Evolutionary conservation across 495 filamentous ascomycete species (phyloP).

Genomic region (Penicillium subrubescens): DNA sequence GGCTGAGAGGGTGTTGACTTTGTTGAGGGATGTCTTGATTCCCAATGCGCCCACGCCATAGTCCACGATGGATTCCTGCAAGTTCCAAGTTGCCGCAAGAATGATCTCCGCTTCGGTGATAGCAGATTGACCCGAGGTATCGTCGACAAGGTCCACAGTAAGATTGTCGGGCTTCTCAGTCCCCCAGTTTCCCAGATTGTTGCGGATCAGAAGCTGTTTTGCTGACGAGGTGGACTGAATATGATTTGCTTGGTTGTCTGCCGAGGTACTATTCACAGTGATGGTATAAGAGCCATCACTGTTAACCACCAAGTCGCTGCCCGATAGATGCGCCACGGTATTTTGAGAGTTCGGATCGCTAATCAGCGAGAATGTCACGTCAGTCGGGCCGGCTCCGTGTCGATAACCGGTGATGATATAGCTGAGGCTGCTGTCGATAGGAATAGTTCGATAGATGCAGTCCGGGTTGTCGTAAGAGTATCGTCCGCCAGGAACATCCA

Average conservation of each 20-base stretch:
- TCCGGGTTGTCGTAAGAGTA: constrained; percentile 25
- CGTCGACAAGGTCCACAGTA: constrained; percentile 6
- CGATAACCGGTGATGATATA: constrained; percentile 16
- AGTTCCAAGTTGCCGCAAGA: constrained; percentile 7
- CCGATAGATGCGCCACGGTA: constrained; percentile 9
- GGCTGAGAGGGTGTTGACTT: constrained; percentile 13
- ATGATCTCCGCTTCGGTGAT: constrained; percentile 6
- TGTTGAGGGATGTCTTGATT: constrained; percentile 12
- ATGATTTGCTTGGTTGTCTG: constrained; percentile 14
- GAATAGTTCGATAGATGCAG: constrained; percentile 23
- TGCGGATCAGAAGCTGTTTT: constrained; percentile 17
- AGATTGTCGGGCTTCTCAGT: constrained; percentile 17
- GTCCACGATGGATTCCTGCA: constrained; percentile 18
- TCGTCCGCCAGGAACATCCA: constrained; percentile 17
- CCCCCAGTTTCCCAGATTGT: constrained; percentile 20
- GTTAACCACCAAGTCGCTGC: constrained; percentile 17
- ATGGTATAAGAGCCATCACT: constrained; percentile 20
- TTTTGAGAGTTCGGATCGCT: constrained; percentile 24
- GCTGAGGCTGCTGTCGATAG: constrained; percentile 14
- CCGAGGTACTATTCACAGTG: constrained; percentile 19
- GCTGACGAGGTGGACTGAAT: constrained; percentile 12
- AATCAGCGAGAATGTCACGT: constrained; percentile 22
- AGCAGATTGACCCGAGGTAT: background rate
- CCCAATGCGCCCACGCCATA: constrained; percentile 18
- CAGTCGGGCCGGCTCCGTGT: constrained; percentile 10